Evolutionary conservation across 371 early-diverging fungal species (phyloP).

Genomic region (Actinomortierella wolfii): DNA sequence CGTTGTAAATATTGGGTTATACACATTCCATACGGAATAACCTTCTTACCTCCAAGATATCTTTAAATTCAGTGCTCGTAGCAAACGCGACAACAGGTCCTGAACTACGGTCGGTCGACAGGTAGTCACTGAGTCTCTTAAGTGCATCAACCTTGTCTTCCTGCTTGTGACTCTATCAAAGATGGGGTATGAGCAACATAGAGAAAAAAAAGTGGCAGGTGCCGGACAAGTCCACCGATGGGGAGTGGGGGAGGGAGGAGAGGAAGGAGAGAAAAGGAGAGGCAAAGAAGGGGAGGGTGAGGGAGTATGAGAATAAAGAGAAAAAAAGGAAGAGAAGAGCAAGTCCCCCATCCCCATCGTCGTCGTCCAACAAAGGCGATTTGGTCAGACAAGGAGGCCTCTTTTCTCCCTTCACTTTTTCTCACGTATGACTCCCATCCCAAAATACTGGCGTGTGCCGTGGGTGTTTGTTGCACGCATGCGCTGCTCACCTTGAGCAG

Average conservation of each 20-base stretch:
- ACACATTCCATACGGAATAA: too few species aligned
- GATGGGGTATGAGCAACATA: not conserved
- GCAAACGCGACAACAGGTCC: slow-evolving; percentile 20
- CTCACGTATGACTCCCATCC: too few species aligned
- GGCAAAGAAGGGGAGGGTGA: not conserved
- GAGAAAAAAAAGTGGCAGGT: not conserved
- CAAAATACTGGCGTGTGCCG: too few species aligned
- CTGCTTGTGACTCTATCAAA: slow-evolving; percentile 17
- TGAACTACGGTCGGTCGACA: slow-evolving; percentile 28
- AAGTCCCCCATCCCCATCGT: too few species aligned
- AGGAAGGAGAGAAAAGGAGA: not conserved
- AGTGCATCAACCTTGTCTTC: slow-evolving; percentile 18
- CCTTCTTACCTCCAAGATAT: slow-evolving; percentile 28
- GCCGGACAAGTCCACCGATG: too few species aligned
- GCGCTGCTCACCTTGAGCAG: slow-evolving; percentile 26
- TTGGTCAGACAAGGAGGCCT: too few species aligned
- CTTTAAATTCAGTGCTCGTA: slow-evolving; percentile 19
- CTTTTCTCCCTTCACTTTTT: too few species aligned
- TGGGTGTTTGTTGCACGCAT: too few species aligned
- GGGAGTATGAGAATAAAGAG: not conserved
- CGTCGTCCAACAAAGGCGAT: too few species aligned
- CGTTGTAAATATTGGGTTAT: too few species aligned
- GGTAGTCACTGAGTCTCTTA: slow-evolving; percentile 32
- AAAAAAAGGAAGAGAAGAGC: not conserved
- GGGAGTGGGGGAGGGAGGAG: not conserved